phyloP scores from a whole-genome alignment of 108 stramenopile species.

The Skeletonema costatum region DNA sequence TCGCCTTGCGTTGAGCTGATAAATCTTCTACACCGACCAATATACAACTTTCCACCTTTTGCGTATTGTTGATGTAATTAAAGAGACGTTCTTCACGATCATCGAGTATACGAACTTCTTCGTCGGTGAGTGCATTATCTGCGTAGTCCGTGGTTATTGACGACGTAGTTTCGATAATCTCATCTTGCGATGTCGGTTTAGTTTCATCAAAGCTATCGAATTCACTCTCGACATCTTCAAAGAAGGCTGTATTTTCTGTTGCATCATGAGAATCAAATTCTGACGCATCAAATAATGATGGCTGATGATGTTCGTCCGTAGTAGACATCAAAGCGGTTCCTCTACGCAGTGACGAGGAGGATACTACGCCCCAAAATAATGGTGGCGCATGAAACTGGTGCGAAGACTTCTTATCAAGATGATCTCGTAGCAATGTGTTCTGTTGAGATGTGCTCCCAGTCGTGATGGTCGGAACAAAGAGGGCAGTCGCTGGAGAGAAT shows the following conservation, averaged over 20 bases:
- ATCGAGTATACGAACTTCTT: slow-evolving; percentile 70
- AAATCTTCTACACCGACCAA: slow-evolving; percentile 84
- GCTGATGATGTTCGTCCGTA: not conserved
- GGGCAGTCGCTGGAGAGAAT: not conserved
- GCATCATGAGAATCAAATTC: not conserved
- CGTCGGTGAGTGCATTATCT: slow-evolving; percentile 25
- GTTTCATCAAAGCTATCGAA: slow-evolving; percentile 1
- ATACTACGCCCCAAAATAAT: not conserved
- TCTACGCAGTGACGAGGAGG: not conserved
- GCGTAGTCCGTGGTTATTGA: not conserved
- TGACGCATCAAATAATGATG: not conserved
- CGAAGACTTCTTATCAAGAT: not conserved
- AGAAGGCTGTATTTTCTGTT: not conserved
- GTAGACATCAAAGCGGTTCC: not conserved
- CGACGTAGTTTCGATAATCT: not conserved
- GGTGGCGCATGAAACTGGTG: not conserved
- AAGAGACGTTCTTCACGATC: slow-evolving; percentile 86
- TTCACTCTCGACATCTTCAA: slow-evolving; percentile 23
- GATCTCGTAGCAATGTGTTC: not conserved
- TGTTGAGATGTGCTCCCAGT: not conserved
- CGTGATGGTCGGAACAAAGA: not conserved
- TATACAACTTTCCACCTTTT: slow-evolving; percentile 71
- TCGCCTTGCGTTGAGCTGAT: slow-evolving; percentile 43
- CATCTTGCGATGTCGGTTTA: not conserved
- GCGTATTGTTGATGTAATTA: slow-evolving; percentile 51